Evolutionary conservation across 805 yeast species (phyloP).

Genomic region (Candida gorgasii): DNA sequence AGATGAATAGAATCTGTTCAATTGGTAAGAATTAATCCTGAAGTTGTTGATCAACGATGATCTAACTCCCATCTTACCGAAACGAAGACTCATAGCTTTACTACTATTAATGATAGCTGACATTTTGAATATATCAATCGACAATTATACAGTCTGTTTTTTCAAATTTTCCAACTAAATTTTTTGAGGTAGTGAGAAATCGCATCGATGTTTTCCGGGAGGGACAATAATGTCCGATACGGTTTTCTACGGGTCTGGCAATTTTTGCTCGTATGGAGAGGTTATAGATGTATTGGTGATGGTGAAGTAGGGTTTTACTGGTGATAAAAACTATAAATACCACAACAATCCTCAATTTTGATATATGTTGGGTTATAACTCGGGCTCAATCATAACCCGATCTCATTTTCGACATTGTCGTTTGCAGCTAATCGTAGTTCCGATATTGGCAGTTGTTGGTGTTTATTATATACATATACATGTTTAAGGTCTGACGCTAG

Average conservation of each 20-base stretch:
- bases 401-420: conserved; percentile 1
- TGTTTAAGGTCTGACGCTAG: too few species aligned
- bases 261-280: not conserved
- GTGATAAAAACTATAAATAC: too few species aligned
- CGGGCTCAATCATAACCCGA: conserved; percentile 8
- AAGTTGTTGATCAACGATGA: conserved; percentile 5
- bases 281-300: not conserved
- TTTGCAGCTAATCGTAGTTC: too few species aligned
- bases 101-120: conserved; percentile 6
- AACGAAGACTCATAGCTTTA: conserved; percentile 7
- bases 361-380: not conserved
- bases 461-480: too few species aligned
- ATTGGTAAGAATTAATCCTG: conserved; percentile 3
- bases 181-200: conserved; percentile 8
- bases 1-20: conserved; percentile 38
- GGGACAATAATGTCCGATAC: conserved; percentile 14
- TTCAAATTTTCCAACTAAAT: conserved; percentile 8
- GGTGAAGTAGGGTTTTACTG: too few species aligned
- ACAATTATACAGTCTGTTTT: conserved; percentile 1
- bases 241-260: not conserved
- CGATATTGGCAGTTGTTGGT: too few species aligned
- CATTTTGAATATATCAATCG: conserved; percentile 5
- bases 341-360: too few species aligned
- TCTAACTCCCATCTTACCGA: conserved; percentile 4
- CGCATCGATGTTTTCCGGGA: conserved; percentile 24